These are phyloP conservation scores for Schizophyllum commune DNA, from an alignment of 1,284 basidiomycete genomes.

Conservation along the genomic window DNA sequence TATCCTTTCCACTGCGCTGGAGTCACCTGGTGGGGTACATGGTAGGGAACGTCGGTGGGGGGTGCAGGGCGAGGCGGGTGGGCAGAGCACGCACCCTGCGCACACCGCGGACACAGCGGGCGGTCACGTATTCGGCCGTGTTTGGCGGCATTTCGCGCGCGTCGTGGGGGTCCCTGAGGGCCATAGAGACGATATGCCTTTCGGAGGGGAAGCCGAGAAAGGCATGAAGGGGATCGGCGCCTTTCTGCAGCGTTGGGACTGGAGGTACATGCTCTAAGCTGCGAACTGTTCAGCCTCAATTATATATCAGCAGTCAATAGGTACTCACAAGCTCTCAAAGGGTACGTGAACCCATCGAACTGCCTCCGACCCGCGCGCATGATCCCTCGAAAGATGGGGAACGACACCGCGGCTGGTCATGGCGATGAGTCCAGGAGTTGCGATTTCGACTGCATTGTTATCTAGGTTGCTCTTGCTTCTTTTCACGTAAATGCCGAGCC, in stretches of 20 bases:
- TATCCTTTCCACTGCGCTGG: slow-evolving; percentile 47
- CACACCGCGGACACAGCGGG: slow-evolving; percentile 59
- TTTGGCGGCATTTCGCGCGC: slow-evolving; percentile 63
- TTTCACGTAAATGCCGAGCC: no score
- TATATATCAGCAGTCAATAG: slow-evolving; percentile 7
- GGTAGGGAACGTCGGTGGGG: slow-evolving; percentile 2
- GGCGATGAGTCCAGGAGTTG: slow-evolving; percentile 56
- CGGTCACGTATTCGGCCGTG: slow-evolving; percentile 46
- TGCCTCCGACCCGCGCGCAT: slow-evolving; percentile 37
- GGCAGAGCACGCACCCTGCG: slow-evolving; percentile 41
- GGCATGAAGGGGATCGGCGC: slow-evolving; percentile 44
- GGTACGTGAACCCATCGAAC: slow-evolving; percentile 61
- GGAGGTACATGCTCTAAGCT: slow-evolving; percentile 60
- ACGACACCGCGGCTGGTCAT: slow-evolving; percentile 65
- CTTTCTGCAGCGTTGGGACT: slow-evolving; percentile 44
- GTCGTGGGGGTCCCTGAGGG: slow-evolving; percentile 60
- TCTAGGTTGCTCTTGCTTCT: no score
- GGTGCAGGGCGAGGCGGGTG: slow-evolving; percentile 1
- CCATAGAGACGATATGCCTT: slow-evolving; percentile 49
- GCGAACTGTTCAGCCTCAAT: slow-evolving; percentile 5
- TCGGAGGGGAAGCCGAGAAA: slow-evolving; percentile 47
- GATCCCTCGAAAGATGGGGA: slow-evolving; percentile 66
- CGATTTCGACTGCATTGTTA: slow-evolving; percentile 18
- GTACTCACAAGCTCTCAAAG: slow-evolving; percentile 77
- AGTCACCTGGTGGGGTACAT: slow-evolving; percentile 40